Evolutionary conservation across 2,329 filamentous ascomycete species (phyloP).

Genomic region (Trichoderma sp.): DNA sequence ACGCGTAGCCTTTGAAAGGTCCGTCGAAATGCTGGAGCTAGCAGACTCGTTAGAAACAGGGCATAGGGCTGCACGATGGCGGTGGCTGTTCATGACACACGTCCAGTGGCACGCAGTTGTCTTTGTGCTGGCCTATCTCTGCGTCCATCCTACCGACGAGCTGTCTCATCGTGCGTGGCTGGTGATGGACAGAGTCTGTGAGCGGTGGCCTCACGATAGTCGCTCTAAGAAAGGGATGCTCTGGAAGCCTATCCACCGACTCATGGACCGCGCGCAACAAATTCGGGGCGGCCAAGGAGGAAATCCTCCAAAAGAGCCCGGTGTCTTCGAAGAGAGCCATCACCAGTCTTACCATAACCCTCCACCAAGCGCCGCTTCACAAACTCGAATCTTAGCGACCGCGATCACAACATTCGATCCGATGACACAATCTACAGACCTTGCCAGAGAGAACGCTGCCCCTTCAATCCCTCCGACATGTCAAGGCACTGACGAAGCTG

Average conservation of each 20-base stretch:
- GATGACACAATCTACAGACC: not conserved
- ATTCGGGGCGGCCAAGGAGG: not conserved
- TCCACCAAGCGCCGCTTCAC: not conserved
- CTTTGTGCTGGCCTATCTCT: conserved; percentile 59
- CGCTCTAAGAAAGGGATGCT: not conserved
- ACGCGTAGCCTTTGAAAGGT: conserved; percentile 26
- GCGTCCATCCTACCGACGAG: conserved; percentile 25
- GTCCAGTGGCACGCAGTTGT: conserved; percentile 65
- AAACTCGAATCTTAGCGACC: not conserved
- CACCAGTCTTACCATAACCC: not conserved
- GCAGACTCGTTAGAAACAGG: conserved; percentile 51
- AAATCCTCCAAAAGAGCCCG: not conserved
- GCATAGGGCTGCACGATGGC: conserved; percentile 57
- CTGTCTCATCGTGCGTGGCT: not conserved
- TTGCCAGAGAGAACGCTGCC: not conserved
- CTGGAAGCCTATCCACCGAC: not conserved
- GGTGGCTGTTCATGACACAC: conserved; percentile 63
- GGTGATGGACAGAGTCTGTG: not conserved
- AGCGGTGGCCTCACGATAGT: not conserved
- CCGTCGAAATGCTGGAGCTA: conserved; percentile 62
- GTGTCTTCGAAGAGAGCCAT: not conserved
- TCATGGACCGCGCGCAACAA: not conserved
- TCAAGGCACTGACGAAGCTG: not conserved
- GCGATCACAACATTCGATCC: not conserved
- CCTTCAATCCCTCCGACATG: not conserved